Conservation (phyloP, 768 basidiomycete species). For the Tephrocybe rancida region DNA sequence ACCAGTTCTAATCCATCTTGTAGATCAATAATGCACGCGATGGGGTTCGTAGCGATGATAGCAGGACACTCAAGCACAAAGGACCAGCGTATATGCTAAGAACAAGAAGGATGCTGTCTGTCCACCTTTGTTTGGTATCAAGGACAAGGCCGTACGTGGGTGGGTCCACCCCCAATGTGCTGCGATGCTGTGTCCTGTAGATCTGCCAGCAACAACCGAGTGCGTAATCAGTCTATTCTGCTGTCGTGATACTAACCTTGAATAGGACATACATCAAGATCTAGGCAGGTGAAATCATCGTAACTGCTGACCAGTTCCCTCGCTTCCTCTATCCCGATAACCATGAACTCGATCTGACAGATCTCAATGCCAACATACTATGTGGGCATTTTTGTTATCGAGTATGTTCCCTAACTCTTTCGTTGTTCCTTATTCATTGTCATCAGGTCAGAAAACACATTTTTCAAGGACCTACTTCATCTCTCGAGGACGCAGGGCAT, state of each 20-base stretch:
- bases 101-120: not conserved
- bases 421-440: not conserved
- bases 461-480: not conserved
- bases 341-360: not conserved
- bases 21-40: no score
- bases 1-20: no score
- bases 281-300: not conserved
- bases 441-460: slow-evolving; percentile 14
- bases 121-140: not conserved
- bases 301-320: slow-evolving; percentile 9
- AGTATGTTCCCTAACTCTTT: not conserved
- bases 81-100: no score
- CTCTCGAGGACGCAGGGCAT: slow-evolving; percentile 3
- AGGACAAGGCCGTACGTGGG: slow-evolving; percentile 10
- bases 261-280: slow-evolving; percentile 9
- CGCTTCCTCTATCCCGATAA: slow-evolving; percentile 15
- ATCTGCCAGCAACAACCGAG: slow-evolving; percentile 1
- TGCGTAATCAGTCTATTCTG: not conserved
- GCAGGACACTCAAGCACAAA: no score
- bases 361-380: not conserved
- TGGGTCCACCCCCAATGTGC: slow-evolving; percentile 15
- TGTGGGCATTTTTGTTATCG: slow-evolving; percentile 2
- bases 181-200: slow-evolving; percentile 8
- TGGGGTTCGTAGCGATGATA: no score
- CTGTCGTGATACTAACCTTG: not conserved